Evolutionary conservation across 129 eudicot species (phyloP), one percentile per base, ranked within the genome.

Genomic region (sunflower (Helianthus annuus)): DNA sequence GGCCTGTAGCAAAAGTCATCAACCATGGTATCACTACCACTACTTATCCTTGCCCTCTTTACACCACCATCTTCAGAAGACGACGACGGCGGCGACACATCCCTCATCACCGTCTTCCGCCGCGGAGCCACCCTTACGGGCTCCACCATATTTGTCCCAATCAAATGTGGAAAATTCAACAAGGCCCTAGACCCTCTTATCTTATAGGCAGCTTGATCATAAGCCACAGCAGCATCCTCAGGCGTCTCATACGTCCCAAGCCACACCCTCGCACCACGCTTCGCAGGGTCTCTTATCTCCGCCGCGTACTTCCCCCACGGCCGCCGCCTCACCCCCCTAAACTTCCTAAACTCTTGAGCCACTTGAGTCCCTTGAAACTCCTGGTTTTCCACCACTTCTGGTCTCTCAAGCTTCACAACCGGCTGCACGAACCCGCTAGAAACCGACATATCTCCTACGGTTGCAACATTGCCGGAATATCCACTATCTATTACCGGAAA

Each of bases 301-400:
- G 87, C 87, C 9, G 87, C 84, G 16, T 74, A 83, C 75, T 75
- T 79, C 55, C 87, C 87, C 87, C 83, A 83, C 2, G 87, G 87
- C 52, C 84, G 57, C 64, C 82, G 55, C 73, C 87, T 67, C 1
- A 83, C 83, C 5, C 84, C 87, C 6, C 82, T 67, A 44, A 52
- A 80, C 70, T 79, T 77, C 70, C 80, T 68, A 8, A 68, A 66
- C 72, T 80, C 77, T 8, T 63, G 64, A 9, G 79, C 82, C 52
- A 68, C 72, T 32, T 54, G 48, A 10, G 14, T 34, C 15, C 22
- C 80, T 19, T 46, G 63, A 3, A 27, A 27, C 32, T 27, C 32
- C 1, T 27, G 32, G 32, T 27, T 65, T 10, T 55, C 48, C 15
- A 49, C 51, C 69, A 24, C 74, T 40, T 79, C 34, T 1, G 3